Percentiles rank a stretch among this genome's conserved stretches.
Evolutionary conservation across 2,329 filamentous ascomycete species (phyloP).

Genomic region (Colletotrichum musae): DNA sequence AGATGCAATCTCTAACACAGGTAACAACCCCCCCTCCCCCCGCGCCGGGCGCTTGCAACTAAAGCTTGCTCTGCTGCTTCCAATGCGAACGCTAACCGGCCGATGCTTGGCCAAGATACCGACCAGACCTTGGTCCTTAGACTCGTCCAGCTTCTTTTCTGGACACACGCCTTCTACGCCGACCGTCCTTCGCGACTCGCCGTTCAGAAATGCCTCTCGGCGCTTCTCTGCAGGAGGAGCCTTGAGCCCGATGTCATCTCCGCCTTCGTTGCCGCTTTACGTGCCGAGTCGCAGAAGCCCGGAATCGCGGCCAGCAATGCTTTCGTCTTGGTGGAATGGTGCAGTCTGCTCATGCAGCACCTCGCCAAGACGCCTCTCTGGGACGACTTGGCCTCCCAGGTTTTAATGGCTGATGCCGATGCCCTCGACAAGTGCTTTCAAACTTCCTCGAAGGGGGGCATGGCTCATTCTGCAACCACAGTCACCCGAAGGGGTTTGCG

Average conservation of each 20-base stretch:
- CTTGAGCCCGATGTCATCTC: slow-evolving; percentile 71
- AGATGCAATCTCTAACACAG: slow-evolving; percentile 68
- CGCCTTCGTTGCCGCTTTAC: slow-evolving; percentile 76
- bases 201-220: slow-evolving; percentile 83
- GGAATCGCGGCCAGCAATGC: slow-evolving; percentile 85
- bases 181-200: slow-evolving; percentile 88
- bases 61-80: no score
- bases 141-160: slow-evolving; percentile 83
- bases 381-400: slow-evolving; percentile 74
- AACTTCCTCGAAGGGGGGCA: slow-evolving; percentile 71
- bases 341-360: slow-evolving; percentile 81
- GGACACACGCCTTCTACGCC: slow-evolving; percentile 88
- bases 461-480: slow-evolving; percentile 81
- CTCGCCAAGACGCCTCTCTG: slow-evolving; percentile 74
- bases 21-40: slow-evolving; percentile 52
- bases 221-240: slow-evolving; percentile 71
- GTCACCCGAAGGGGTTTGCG: slow-evolving; percentile 86
- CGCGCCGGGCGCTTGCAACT: no score
- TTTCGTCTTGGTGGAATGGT: slow-evolving; percentile 94
- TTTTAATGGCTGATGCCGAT: slow-evolving; percentile 79
- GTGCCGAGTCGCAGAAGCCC: slow-evolving; percentile 81
- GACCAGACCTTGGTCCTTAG: slow-evolving; percentile 64
- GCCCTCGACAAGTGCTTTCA: slow-evolving; percentile 84
- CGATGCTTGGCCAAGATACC: slow-evolving; percentile 54
- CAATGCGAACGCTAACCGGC: slow-evolving; percentile 26